These are phyloP conservation scores for Fusarium bulbicola DNA, from an alignment of 2,329 filamentous ascomycete genomes.

Conservation along the genomic window DNA sequence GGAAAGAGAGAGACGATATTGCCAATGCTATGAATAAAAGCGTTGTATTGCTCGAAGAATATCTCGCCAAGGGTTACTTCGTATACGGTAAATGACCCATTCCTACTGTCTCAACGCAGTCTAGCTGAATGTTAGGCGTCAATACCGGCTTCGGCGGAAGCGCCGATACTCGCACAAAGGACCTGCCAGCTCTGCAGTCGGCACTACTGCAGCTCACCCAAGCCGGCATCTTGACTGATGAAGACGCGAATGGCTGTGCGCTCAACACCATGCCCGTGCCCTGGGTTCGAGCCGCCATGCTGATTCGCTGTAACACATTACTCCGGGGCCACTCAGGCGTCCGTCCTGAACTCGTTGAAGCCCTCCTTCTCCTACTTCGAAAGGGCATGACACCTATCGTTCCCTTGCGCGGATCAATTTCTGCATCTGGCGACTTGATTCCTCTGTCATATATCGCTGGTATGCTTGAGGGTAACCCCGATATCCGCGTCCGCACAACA, in stretches of 20 bases:
- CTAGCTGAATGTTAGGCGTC: not conserved
- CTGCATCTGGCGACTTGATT: not conserved
- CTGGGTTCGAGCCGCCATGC: not conserved
- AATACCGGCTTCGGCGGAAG: not conserved
- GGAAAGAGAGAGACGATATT: not conserved
- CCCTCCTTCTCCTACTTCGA: fast-evolving
- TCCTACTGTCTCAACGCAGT: fast-evolving
- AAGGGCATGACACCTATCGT: not conserved
- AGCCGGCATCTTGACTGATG: fast-evolving
- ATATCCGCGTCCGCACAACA: not conserved
- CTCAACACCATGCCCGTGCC: not conserved
- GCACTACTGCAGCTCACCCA: not conserved
- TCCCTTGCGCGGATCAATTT: not conserved
- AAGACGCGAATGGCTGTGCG: fast-evolving
- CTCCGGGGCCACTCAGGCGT: not conserved
- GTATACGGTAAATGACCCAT: not conserved
- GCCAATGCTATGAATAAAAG: not conserved
- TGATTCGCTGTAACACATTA: not conserved
- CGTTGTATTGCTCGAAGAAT: not conserved
- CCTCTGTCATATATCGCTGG: not conserved
- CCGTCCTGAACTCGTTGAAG: fast-evolving
- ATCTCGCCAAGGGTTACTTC: not conserved
- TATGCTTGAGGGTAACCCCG: not conserved
- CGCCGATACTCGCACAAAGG: not conserved
- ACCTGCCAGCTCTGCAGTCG: not conserved